phyloP scores from a whole-genome alignment of 176 grass and related monocot species.

The Musa beccarii region DNA sequence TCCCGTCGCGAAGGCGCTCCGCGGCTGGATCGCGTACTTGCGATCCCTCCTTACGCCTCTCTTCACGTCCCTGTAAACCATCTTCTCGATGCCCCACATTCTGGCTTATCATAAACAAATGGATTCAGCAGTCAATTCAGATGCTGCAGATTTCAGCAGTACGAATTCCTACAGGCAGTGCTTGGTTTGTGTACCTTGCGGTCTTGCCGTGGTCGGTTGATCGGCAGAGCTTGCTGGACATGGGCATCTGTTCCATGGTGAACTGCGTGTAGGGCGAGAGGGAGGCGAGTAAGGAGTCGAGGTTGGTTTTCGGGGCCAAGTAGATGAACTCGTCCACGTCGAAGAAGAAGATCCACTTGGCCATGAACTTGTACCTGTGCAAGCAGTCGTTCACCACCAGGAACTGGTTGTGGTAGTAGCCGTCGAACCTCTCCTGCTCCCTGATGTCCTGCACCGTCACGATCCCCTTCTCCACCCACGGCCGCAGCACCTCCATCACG shows the following conservation, averaged over 20 bases:
- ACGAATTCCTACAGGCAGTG: too few species aligned
- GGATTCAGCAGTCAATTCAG: neutral
- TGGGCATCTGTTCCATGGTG: slow-evolving; percentile 85
- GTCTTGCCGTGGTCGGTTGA: slow-evolving; percentile 39
- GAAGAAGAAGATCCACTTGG: slow-evolving; percentile 95
- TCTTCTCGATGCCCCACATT: slow-evolving; percentile 85
- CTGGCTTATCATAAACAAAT: slow-evolving; percentile 13
- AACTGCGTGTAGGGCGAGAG: slow-evolving; percentile 60
- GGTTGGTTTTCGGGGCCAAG: slow-evolving; percentile 31
- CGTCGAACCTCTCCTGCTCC: slow-evolving; percentile 18
- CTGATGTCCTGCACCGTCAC: slow-evolving; percentile 7
- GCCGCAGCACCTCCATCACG: slow-evolving; percentile 4
- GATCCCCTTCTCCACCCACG: neutral
- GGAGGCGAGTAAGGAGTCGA: slow-evolving; percentile 42
- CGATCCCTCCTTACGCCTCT: slow-evolving; percentile 56
- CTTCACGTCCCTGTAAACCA: slow-evolving; percentile 61
- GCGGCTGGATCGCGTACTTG: slow-evolving; percentile 71
- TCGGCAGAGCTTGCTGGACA: slow-evolving; percentile 70
- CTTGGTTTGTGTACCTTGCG: slow-evolving; percentile 28
- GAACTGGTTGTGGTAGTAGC: slow-evolving; percentile 92
- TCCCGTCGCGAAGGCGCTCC: slow-evolving; percentile 48
- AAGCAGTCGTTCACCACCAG: slow-evolving; percentile 85
- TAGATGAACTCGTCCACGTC: slow-evolving; percentile 84
- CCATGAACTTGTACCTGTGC: slow-evolving; percentile 56
- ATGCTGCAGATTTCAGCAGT: neutral